Evolutionary conservation across 2,329 filamentous ascomycete species (phyloP), one percentile per base, ranked within the genome.

Genomic region (Trichoderma arundinaceum): DNA sequence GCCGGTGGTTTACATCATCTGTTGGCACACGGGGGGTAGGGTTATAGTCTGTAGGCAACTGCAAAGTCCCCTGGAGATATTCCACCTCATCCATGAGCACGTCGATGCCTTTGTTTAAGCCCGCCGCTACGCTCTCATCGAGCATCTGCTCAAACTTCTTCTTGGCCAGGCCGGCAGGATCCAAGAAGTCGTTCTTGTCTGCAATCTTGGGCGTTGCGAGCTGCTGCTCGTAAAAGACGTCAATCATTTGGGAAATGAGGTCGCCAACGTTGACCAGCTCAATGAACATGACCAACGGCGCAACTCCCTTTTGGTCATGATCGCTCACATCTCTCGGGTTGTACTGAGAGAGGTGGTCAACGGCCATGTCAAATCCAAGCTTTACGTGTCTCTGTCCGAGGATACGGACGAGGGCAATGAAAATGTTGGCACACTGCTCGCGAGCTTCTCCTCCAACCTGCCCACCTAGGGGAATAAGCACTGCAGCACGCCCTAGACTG

Each of bases 121-220:
- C 96, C 8, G 94, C 93, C 4, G 95, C 95, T 7, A 99, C 95
- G 67, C 92, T 92, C 78, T 98, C 95, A 74, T 99, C 95, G 1
- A 99, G 88, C 91, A 97, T 97, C 75, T 97, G 94, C 82, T 99
- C 95, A 73, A 98, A 99, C 70, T 92, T 93, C 81, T 97, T 98
- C 86, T 99, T 99, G 69, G 95, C 94, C 72, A 97, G 90, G 38
- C 91, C 91, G 0, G 94, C 92, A 19, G 93, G 91, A 74, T 96
- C 92, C 54, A 99, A 83, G 73, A 99, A 99, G 78, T 99, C 95
- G 75, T 96, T 96, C 49, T 91, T 89, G 75, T 98, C 94, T 1
- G 91, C 91, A 61, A 99, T 88, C 72, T 91, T 91, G 13, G 91
- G 87, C 0, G 88, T 86, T 6, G 93, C 88, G 33, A 99, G 86